These are phyloP conservation scores for Dactylellina cionopaga DNA, from an alignment of 2,329 filamentous ascomycete species.

Conservation along the genomic window DNA sequence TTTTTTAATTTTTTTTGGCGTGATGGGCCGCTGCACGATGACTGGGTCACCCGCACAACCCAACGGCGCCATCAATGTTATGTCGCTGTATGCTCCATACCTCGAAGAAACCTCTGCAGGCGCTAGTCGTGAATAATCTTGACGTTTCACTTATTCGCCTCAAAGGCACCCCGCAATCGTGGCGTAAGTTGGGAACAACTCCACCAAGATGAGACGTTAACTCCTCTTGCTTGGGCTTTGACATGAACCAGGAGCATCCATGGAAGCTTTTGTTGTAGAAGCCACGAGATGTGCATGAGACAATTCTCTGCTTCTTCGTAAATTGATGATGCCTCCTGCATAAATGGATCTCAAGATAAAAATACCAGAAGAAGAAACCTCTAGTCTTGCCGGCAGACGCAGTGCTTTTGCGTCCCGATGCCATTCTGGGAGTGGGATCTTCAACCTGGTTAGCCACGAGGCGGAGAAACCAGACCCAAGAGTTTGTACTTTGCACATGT, in stretches of 20 bases:
- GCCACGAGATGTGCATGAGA: conserved; percentile 16
- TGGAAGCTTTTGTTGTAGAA: conserved; percentile 11
- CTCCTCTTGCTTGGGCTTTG: conserved; percentile 19
- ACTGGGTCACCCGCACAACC: no score
- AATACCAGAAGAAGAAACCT: background rate
- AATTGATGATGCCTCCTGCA: conserved; percentile 5
- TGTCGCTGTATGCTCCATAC: no score
- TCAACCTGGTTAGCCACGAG: conserved; percentile 10
- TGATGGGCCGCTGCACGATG: no score
- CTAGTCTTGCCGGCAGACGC: background rate
- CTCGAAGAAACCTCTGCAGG: no score
- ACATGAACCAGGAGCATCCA: background rate
- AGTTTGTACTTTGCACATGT: background rate
- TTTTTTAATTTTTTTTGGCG: no score
- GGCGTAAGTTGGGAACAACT: conserved; percentile 16
- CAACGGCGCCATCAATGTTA: no score
- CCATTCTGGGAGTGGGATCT: background rate
- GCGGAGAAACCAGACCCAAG: background rate
- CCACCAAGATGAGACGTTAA: conserved; percentile 22
- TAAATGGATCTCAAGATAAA: background rate
- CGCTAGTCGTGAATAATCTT: background rate
- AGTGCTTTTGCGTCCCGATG: background rate
- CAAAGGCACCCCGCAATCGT: conserved; percentile 45
- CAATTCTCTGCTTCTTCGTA: no score
- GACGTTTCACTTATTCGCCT: conserved; percentile 35